Evolutionary conservation across 257 asterid species (phyloP).

Genomic region (Jacaranda copaia): DNA sequence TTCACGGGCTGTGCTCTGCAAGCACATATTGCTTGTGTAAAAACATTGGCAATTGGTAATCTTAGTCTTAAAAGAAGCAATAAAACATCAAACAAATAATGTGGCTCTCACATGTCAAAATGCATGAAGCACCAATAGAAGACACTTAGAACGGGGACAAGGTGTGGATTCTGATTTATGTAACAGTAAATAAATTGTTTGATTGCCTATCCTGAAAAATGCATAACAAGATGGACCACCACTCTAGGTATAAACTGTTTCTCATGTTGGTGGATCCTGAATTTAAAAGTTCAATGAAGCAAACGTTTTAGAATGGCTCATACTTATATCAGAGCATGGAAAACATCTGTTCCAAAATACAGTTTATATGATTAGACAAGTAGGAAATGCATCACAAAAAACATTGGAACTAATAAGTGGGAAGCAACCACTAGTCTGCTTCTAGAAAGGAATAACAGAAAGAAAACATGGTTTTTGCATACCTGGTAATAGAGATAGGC

Average conservation of each 20-base stretch:
- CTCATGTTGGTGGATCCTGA: not conserved
- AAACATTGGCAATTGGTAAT: not conserved
- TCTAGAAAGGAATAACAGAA: slow-evolving; percentile 4
- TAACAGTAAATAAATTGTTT: not conserved
- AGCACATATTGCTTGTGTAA: slow-evolving; percentile 27
- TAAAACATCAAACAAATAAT: not conserved
- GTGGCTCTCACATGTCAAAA: not conserved
- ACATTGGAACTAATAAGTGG: not conserved
- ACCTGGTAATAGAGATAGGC: slow-evolving; percentile 98
- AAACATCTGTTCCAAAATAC: not conserved
- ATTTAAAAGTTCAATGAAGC: not conserved
- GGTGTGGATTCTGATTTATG: too few species aligned
- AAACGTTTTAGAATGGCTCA: too few species aligned
- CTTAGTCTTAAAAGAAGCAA: slow-evolving; percentile 12
- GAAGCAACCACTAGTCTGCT: not conserved
- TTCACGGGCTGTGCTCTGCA: slow-evolving; percentile 98
- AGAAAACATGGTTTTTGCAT: slow-evolving; percentile 21
- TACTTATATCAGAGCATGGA: not conserved
- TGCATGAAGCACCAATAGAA: too few species aligned
- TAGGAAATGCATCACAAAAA: not conserved
- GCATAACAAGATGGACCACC: too few species aligned
- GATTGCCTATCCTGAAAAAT: not conserved
- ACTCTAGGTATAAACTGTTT: too few species aligned
- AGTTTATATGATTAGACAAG: not conserved
- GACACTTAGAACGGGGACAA: too few species aligned